phyloP scores from a whole-genome alignment of 257 asterid genomes.

The Penstemon davidsonii region DNA sequence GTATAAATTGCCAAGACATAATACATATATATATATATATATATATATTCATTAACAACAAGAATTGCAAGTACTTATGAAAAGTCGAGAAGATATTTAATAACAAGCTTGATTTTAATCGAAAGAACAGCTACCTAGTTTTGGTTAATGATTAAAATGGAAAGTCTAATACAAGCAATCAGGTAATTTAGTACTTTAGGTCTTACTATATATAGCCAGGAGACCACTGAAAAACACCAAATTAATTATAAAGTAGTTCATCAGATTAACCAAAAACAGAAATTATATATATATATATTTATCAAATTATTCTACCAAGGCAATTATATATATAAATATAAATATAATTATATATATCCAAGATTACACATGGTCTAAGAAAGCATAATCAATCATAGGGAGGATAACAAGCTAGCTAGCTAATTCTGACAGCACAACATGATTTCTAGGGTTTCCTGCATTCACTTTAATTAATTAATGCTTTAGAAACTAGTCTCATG shows the following conservation, averaged over 20 bases:
- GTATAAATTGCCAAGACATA: too few relatives aligned
- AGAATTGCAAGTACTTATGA: too few relatives aligned
- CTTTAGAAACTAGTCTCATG: too few relatives aligned
- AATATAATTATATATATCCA: conserved; percentile 5
- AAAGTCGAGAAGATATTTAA: too few relatives aligned
- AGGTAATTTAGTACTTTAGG: neutral
- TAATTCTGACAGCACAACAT: neutral
- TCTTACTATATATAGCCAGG: neutral
- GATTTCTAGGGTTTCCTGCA: conserved; percentile 17
- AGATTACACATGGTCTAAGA: conserved; percentile 15
- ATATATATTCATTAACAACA: too few relatives aligned
- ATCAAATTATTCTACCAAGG: neutral
- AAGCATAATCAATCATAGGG: conserved; percentile 8
- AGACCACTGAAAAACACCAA: neutral
- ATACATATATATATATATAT: too few relatives aligned
- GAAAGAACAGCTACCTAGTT: neutral
- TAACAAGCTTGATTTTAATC: neutral
- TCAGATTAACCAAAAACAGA: neutral
- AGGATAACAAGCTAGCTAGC: neutral
- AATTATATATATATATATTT: neutral
- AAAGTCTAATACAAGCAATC: neutral
- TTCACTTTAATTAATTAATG: neutral
- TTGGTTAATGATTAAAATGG: neutral
- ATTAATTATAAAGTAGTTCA: neutral
- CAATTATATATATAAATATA: too few relatives aligned